Percentiles rank a stretch among this genome's conserved stretches.
Evolutionary conservation across 192 early-diverging fungal species (phyloP).

Genomic region (Lobosporangium transversale): DNA sequence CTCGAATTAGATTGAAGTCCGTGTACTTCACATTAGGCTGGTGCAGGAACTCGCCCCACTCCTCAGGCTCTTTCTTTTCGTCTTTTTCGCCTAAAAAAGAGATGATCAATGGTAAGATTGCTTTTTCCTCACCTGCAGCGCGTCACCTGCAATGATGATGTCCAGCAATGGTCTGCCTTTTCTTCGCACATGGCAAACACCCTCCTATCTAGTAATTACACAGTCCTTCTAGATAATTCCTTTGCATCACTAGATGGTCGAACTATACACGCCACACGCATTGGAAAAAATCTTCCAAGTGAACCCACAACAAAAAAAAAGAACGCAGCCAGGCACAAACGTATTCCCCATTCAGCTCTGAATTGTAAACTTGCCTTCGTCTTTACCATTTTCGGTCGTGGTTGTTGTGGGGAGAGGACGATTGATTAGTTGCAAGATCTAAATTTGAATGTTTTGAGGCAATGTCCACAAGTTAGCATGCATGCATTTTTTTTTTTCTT

Average conservation of each 20-base stretch:
- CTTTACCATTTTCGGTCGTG: neutral
- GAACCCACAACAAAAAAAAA: too few relatives aligned
- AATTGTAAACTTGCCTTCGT: slow-evolving; percentile 10
- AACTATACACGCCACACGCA: too few relatives aligned
- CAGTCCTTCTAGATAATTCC: too few relatives aligned
- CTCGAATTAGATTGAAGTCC: slow-evolving; percentile 96
- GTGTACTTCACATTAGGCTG: slow-evolving; percentile 95
- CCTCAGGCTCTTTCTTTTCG: slow-evolving; percentile 72
- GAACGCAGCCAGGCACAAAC: neutral
- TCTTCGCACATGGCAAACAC: slow-evolving; percentile 7
- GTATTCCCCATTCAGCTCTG: neutral
- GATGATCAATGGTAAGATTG: too few relatives aligned
- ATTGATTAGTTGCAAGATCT: slow-evolving; percentile 96
- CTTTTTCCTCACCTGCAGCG: neutral
- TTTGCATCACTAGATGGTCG: too few relatives aligned
- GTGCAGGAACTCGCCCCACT: slow-evolving; percentile 99
- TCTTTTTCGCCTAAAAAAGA: slow-evolving; percentile 13
- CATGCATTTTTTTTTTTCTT: too few relatives aligned
- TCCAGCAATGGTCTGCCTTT: neutral
- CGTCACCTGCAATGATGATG: neutral
- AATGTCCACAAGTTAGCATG: too few relatives aligned
- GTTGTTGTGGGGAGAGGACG: slow-evolving; percentile 63
- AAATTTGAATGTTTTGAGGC: neutral
- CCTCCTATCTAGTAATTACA: too few relatives aligned
- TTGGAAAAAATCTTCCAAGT: too few relatives aligned